Evolutionary conservation across 192 early-diverging fungal species (phyloP).

Genomic region (Linnemannia hyalina): DNA sequence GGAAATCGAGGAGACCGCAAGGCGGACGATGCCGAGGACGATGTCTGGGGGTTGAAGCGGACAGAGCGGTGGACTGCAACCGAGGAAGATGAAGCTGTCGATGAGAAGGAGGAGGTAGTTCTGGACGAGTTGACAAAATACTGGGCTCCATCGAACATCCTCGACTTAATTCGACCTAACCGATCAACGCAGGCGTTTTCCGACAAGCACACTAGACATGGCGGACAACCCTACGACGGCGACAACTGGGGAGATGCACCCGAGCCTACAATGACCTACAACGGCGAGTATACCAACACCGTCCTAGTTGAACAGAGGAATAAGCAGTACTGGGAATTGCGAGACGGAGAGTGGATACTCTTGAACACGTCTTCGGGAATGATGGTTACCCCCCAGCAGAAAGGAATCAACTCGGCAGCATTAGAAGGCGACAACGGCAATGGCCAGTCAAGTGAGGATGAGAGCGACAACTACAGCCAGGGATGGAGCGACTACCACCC

Average conservation of each 20-base stretch:
- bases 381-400: constrained; percentile 6
- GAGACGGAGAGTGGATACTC: constrained; percentile 25
- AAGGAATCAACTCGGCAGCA: neutral
- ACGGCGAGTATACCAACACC: constrained; percentile 35
- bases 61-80: constrained; percentile 10
- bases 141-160: constrained; percentile 22
- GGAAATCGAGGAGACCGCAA: neutral
- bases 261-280: constrained; percentile 15
- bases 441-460: neutral
- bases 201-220: neutral
- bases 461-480: neutral
- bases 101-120: constrained; percentile 14
- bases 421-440: neutral
- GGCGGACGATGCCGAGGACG: constrained; percentile 9
- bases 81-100: neutral
- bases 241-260: constrained; percentile 40
- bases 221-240: neutral
- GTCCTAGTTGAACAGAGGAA: constrained; percentile 37
- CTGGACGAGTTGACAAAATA: constrained; percentile 33
- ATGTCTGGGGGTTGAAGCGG: constrained; percentile 21
- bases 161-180: constrained; percentile 25
- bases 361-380: constrained; percentile 26
- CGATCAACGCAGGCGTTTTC: constrained; percentile 6
- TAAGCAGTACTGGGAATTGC: constrained; percentile 17
- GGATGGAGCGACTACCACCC: neutral